Base-by-base conservation (phyloP, 805 yeast genomes). In the Zygosaccharomyces siamensis region DNA sequence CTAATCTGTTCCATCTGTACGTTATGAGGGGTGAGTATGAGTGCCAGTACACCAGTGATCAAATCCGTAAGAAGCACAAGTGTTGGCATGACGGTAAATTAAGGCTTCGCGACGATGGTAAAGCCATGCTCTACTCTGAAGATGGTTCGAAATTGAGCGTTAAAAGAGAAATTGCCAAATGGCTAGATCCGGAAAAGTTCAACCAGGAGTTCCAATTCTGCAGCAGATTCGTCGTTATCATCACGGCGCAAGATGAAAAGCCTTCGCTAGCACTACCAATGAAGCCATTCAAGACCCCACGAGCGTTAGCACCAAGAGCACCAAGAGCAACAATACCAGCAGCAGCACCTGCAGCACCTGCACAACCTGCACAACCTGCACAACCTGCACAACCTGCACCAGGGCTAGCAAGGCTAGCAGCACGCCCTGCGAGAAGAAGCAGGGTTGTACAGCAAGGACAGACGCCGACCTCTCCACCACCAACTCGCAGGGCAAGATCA, bases 21-120 rank as follows among this genome's bases (percentile, higher is more conserved):
- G 12, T 10, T 10, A 26, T 26, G 28, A 10, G 28, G 28, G 20
- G 21, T 33, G 68, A 63, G 43, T 65, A 52, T 46, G 46, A 43
- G 16, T 66, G 70, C 47, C 70, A 66, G 44, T 66, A 64, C 45
- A 56, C 68, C 1, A 26, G 18, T 7, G 63, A 59, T 44, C 65
- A 66, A 26, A 46, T 66, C 7, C 53, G 59, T 36, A 64, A 64
- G 54, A 66, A 66, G 49, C 67, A 59, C 37, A 66, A 66, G 46
- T 40, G 58, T 2, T 66, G 70, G 70, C 68, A 66, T 45, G 70
- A 66, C 53, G 70, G 70, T 5, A 59, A 49, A 35, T 30, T 66
- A 32, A 64, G 57, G 40, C 57, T 47, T 18, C 47, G 55, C 28
- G 21, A 52, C 12, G 59, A 55, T 33, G 60, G 54, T 46, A 53